phyloP scores from a whole-genome alignment of 2,329 filamentous ascomycete species.

The Onygenales sp. region DNA sequence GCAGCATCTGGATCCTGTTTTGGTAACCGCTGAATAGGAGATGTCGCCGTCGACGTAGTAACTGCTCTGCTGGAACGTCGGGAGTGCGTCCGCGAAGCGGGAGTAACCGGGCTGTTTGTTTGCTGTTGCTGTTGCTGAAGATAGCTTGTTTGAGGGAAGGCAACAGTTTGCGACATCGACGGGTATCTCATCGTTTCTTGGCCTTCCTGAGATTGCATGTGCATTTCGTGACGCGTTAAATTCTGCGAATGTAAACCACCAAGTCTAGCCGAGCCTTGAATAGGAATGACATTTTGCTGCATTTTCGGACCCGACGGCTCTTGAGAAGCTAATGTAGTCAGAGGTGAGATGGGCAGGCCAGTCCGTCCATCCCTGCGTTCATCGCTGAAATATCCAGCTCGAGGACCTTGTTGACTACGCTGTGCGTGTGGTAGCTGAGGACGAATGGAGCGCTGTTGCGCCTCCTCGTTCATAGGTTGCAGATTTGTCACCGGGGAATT shows the following conservation, averaged over 20 bases:
- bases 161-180: slow-evolving; percentile 6
- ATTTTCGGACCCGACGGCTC: slow-evolving; percentile 6
- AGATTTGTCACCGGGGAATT: slow-evolving; percentile 18
- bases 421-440: slow-evolving; percentile 21
- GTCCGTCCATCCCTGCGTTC: slow-evolving; percentile 25
- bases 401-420: slow-evolving; percentile 30
- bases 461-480: slow-evolving; percentile 24
- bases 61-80: slow-evolving; percentile 10
- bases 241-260: not conserved
- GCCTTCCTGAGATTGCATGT: slow-evolving; percentile 3
- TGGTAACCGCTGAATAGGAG: slow-evolving; percentile 7
- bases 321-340: slow-evolving; percentile 2
- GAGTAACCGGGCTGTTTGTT: not conserved
- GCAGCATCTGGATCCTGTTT: slow-evolving; percentile 7
- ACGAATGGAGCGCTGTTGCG: slow-evolving; percentile 21
- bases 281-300: not conserved
- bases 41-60: slow-evolving; percentile 6
- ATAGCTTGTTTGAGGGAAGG: slow-evolving; percentile 23
- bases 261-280: not conserved
- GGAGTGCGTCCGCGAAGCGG: slow-evolving; percentile 9
- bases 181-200: slow-evolving; percentile 6
- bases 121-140: slow-evolving; percentile 16
- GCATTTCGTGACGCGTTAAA: not conserved
- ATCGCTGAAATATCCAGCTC: slow-evolving; percentile 35
- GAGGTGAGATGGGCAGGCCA: slow-evolving; percentile 3